phyloP scores from a whole-genome alignment of 805 yeast species.

The Candida tibetensis region DNA sequence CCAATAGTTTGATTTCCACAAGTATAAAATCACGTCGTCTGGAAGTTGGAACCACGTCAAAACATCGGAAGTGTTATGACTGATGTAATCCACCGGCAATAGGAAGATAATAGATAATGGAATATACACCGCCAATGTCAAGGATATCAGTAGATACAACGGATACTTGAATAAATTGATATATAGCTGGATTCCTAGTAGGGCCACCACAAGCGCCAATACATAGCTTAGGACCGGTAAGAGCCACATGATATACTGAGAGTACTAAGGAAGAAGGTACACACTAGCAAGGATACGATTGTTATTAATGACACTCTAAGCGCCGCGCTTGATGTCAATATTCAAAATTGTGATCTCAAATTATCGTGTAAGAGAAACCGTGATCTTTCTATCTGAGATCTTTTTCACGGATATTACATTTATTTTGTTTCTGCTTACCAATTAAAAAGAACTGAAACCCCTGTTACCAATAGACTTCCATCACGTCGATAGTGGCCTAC shows the following conservation, averaged over 20 bases:
- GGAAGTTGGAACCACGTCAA: constrained; percentile 45
- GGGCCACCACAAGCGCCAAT: constrained; percentile 24
- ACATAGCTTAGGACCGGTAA: constrained; percentile 25
- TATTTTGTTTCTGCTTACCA: no score
- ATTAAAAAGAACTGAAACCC: no score
- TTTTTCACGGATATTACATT: no score
- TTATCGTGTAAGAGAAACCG: no score
- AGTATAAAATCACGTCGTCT: constrained; percentile 44
- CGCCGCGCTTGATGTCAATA: no score
- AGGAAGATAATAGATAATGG: constrained; percentile 74
- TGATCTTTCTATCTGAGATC: no score
- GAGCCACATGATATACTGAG: constrained; percentile 23
- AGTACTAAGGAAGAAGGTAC: no score
- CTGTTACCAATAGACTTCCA: no score
- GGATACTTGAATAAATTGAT: constrained; percentile 36
- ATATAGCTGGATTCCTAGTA: constrained; percentile 34
- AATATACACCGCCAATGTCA: constrained; percentile 61
- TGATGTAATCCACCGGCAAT: constrained; percentile 71
- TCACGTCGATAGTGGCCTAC: no score
- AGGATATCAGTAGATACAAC: constrained; percentile 42
- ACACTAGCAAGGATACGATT: no score
- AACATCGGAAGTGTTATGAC: constrained; percentile 40
- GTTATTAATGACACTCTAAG: no score
- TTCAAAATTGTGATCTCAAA: no score
- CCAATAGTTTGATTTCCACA: constrained; percentile 83